Conservation (phyloP, 2,329 filamentous ascomycete species). For the Hymenoscyphus infarciens region DNA sequence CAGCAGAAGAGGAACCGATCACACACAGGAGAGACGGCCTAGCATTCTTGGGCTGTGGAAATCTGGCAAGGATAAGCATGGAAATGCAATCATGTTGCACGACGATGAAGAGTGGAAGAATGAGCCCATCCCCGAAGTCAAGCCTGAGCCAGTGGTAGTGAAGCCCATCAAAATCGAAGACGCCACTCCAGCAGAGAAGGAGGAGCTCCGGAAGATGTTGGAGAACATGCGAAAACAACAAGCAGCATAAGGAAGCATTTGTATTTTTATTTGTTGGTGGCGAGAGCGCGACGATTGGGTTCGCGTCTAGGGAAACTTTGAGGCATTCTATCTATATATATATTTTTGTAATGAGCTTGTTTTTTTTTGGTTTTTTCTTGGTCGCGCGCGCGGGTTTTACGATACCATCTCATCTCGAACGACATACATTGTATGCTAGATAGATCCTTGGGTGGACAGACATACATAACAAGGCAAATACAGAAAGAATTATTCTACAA, state of each 20-base stretch:
- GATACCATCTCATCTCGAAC: constrained; percentile 1
- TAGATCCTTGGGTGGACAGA: background rate
- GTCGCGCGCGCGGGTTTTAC: background rate
- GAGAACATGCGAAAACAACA: background rate
- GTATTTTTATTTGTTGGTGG: too few species aligned
- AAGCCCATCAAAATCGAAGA: background rate
- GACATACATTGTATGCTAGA: background rate
- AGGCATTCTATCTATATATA: background rate
- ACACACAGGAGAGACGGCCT: constrained; percentile 9
- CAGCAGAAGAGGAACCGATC: constrained; percentile 1
- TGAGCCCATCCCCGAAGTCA: background rate
- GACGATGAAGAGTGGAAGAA: constrained; percentile 13
- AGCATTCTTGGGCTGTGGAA: constrained; percentile 14
- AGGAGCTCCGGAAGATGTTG: background rate
- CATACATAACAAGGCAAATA: background rate
- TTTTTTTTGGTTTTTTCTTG: background rate
- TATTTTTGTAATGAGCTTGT: background rate
- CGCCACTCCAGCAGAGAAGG: background rate
- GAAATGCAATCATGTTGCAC: constrained; percentile 8
- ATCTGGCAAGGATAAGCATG: constrained; percentile 9
- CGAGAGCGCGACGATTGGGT: background rate
- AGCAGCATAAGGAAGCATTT: background rate
- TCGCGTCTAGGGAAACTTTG: background rate
- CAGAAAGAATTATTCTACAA: background rate
- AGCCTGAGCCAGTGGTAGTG: background rate